These are phyloP conservation scores for Lotmaria passim DNA, from an alignment of 208 protist genomes.

Conservation along the genomic window DNA sequence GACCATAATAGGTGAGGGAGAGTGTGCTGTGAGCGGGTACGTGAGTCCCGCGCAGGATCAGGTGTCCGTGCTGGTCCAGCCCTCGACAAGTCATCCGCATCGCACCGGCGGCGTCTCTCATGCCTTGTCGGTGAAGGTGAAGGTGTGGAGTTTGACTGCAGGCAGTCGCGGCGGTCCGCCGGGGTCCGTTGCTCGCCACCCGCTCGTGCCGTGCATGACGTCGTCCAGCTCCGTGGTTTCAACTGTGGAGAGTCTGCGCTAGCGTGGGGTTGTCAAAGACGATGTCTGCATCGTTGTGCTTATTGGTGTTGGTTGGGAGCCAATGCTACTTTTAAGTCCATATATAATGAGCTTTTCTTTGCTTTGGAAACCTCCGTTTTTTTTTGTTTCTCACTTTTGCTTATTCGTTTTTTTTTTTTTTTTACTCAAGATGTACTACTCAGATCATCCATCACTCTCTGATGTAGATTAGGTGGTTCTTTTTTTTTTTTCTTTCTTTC, in stretches of 20 bases:
- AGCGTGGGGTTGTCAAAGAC: no score
- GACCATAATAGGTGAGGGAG: conserved; percentile 20
- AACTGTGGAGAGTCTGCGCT: conserved; percentile 9
- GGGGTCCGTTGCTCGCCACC: not conserved
- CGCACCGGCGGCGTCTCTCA: not conserved
- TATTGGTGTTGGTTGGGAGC: no score
- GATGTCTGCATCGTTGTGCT: no score
- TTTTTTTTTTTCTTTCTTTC: not conserved
- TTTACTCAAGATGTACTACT: no score
- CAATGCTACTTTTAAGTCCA: no score
- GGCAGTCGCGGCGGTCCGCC: no score
- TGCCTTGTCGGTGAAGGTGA: conserved; percentile 19
- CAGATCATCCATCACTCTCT: no score
- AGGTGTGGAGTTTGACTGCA: conserved; percentile 22
- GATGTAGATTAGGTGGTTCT: not conserved
- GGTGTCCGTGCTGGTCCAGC: conserved; percentile 22
- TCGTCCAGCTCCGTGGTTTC: not conserved
- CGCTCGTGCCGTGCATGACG: not conserved
- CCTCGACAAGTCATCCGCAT: not conserved
- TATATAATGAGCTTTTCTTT: no score
- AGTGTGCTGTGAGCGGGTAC: conserved; percentile 27
- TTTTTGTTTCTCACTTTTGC: no score
- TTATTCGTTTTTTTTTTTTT: no score
- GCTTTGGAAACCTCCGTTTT: no score
- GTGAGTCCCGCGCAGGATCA: conserved; percentile 21